phyloP scores from a whole-genome alignment of 2,329 filamentous ascomycete genomes.

The Bipolaris gigantea region DNA sequence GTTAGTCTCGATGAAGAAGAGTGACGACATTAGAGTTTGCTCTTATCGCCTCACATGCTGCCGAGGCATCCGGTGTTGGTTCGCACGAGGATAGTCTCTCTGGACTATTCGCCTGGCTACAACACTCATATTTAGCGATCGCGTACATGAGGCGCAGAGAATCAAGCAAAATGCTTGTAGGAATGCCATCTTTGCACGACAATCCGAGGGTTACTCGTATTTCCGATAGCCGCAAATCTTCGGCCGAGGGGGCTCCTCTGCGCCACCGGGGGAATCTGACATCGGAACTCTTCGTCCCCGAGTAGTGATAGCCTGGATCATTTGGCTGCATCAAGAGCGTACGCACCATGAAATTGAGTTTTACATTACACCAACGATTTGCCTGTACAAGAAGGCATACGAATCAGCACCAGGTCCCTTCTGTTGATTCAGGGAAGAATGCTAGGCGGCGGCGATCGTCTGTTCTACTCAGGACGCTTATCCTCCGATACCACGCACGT shows the following conservation, averaged over 20 bases:
- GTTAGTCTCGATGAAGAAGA: no score
- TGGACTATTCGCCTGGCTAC: background rate
- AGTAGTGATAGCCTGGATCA: background rate
- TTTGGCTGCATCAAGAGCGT: background rate
- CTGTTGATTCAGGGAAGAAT: background rate
- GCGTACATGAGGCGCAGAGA: background rate
- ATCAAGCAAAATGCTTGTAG: background rate
- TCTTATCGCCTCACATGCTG: no score
- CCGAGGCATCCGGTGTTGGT: no score
- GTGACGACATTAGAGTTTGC: no score
- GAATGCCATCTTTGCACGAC: background rate
- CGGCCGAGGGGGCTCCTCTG: background rate
- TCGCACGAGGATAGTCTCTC: no score
- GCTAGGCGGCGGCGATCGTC: background rate
- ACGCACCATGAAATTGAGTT: background rate
- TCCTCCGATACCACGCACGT: background rate
- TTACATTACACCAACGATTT: no score
- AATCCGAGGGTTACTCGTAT: background rate
- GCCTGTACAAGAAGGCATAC: background rate
- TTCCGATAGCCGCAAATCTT: background rate
- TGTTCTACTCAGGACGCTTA: background rate
- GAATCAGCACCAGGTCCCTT: no score
- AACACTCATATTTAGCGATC: no score
- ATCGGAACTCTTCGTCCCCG: background rate
- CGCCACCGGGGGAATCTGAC: background rate